These are phyloP conservation scores for Alternaria infectoria DNA, from an alignment of 2,329 filamentous ascomycete species.

Conservation along the genomic window DNA sequence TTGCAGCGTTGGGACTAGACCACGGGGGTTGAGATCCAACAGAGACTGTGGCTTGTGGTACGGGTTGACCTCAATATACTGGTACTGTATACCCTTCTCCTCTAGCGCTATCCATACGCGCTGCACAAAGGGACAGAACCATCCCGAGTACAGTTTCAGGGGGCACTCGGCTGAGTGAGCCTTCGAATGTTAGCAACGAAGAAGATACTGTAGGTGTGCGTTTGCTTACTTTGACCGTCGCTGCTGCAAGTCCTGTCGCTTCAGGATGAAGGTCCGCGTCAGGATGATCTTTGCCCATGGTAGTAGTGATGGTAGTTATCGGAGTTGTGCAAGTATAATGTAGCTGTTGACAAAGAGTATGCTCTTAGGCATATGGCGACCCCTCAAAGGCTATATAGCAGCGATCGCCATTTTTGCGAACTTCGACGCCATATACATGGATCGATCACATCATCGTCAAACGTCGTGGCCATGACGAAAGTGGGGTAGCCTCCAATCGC, in stretches of 20 bases:
- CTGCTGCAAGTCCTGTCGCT: conserved; percentile 41
- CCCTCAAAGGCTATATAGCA: neutral
- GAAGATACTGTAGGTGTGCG: neutral
- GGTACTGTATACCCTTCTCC: conserved; percentile 75
- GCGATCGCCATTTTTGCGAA: neutral
- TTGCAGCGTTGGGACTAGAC: conserved; percentile 74
- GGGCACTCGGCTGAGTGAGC: conserved; percentile 51
- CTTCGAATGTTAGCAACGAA: conserved; percentile 13
- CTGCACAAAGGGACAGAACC: conserved; percentile 75
- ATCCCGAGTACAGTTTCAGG: conserved; percentile 73
- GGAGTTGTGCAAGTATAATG: neutral
- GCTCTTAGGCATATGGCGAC: neutral
- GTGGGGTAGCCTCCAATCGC: conserved; percentile 15
- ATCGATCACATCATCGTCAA: conserved; percentile 16
- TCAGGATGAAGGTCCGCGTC: conserved; percentile 45
- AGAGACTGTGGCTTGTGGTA: conserved; percentile 75
- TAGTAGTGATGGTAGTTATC: neutral
- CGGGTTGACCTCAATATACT: conserved; percentile 74
- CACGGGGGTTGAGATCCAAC: conserved; percentile 74
- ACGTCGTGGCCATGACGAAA: conserved; percentile 20
- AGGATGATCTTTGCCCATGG: conserved; percentile 43
- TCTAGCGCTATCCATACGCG: conserved; percentile 74
- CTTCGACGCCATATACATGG: neutral
- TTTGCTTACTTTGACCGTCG: conserved; percentile 35
- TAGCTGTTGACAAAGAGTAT: neutral